Evolutionary conservation across 192 early-diverging fungal genomes (phyloP), one percentile per base, ranked within the genome.

Genomic region (Gonapodya prolifera): DNA sequence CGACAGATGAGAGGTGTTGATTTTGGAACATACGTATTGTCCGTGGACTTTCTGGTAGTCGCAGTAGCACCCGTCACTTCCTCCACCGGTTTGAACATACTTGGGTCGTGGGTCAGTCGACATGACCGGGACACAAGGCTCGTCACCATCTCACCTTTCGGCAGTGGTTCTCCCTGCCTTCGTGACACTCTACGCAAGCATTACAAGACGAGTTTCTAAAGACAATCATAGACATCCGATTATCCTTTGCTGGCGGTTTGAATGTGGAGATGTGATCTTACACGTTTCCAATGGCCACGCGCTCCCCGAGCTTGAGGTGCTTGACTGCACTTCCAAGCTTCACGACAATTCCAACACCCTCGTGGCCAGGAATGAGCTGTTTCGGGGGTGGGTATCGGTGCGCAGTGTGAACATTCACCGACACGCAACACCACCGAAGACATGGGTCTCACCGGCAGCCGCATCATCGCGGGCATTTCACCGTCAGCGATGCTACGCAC

Each of bases 401-500:
- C 45, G 45, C 45, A 61, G 23, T 61, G 23, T 23, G 23, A 16
- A 61, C 45, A 16, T 61, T 23, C 45, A 61, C 23, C 45, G n/a
- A n/a, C n/a, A n/a, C n/a, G 23, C 45, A 23, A 16, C 45, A 61
- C 8, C 8, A 61, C 23, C 45, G 8, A 61, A 8, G 45, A 16
- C 45, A 61, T 16, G 45, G 23, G 45, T n/a, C 45, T 61, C 45
- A 61, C 45, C 8, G 45, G 45, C 23, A 23, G 8, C 31, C 71
- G 71, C 18, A 30, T 73, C 71, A 73, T 73, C 28, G 71, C 71
- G 8, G 71, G 18, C 71, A 73, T 73, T 32, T 73, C 71, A 18
- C 71, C 71, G 71, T 73, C 71, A 2, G 71, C 71, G 31, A 73
- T 73, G 71, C 45, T 61, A n/a, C n/a, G 45, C 45, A 61, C 23